These are phyloP conservation scores for Microcera coccophila DNA, from an alignment of 2,329 filamentous ascomycete species.

Conservation along the genomic window DNA sequence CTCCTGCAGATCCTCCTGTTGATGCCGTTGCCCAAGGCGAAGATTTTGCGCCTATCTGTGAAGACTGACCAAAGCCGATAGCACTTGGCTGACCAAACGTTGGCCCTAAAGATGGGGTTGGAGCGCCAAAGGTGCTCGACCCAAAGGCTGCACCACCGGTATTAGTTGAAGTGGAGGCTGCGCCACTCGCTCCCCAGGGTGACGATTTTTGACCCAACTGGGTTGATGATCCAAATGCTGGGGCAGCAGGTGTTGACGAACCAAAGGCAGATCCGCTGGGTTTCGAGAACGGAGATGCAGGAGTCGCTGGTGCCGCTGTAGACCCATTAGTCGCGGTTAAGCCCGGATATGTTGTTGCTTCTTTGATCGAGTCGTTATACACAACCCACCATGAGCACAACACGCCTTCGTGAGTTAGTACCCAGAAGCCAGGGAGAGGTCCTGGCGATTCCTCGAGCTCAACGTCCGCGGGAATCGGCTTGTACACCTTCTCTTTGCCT, in stretches of 20 bases:
- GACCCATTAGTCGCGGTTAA: constrained; percentile 50
- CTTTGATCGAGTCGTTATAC: constrained; percentile 79
- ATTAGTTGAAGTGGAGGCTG: constrained; percentile 29
- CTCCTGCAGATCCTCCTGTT: constrained; percentile 14
- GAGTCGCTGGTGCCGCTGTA: constrained; percentile 25
- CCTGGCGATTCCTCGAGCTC: constrained; percentile 75
- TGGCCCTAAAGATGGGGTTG: constrained; percentile 35
- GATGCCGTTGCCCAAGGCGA: constrained; percentile 50
- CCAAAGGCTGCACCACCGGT: constrained; percentile 42
- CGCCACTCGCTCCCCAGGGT: constrained; percentile 43
- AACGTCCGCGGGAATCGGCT: constrained; percentile 71
- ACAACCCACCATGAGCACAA: constrained; percentile 87
- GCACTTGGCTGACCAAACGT: constrained; percentile 48
- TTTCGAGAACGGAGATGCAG: constrained; percentile 32
- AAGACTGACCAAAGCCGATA: constrained; percentile 53
- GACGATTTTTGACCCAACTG: constrained; percentile 50
- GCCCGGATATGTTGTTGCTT: constrained; percentile 69
- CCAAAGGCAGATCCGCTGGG: constrained; percentile 40
- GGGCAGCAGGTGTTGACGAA: constrained; percentile 32
- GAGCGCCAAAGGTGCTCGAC: constrained; percentile 41
- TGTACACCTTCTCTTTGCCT: constrained; percentile 69
- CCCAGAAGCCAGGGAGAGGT: constrained; percentile 78
- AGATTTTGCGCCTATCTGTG: constrained; percentile 43
- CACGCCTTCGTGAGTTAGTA: constrained; percentile 84
- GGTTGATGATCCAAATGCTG: constrained; percentile 47